A percentile compares a stretch with the other conserved stretches of the same genome.
These are phyloP conservation scores for Penicillium pancosmium DNA, from an alignment of 495 filamentous ascomycete genomes.

Conservation along the genomic window DNA sequence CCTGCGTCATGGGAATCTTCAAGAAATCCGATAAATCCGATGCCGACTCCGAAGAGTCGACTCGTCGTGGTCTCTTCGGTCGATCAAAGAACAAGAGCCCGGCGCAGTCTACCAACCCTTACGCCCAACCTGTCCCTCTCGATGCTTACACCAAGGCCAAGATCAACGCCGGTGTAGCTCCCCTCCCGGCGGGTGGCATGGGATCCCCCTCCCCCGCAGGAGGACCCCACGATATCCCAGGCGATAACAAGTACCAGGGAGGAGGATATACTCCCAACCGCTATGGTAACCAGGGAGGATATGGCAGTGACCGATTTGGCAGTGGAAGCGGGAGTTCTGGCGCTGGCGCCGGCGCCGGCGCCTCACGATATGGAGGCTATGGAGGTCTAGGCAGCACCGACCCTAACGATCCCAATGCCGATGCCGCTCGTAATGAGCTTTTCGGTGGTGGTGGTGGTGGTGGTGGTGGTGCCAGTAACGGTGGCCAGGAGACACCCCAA, in stretches of 20 bases:
- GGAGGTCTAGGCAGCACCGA: conserved; percentile 64
- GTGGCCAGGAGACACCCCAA: conserved; percentile 46
- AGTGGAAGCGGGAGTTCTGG: conserved; percentile 24
- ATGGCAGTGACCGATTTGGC: conserved; percentile 66
- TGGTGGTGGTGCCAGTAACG: conserved; percentile 52
- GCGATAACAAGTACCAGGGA: conserved; percentile 51
- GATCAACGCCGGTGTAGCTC: conserved; percentile 46
- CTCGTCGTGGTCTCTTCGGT: conserved; percentile 62
- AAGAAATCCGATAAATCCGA: conserved; percentile 72
- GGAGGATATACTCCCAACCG: conserved; percentile 60
- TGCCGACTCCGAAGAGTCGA: conserved; percentile 59
- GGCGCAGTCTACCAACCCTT: conserved; percentile 60
- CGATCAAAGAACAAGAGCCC: conserved; percentile 63
- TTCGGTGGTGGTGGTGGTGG: conserved; percentile 54
- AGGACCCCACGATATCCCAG: conserved; percentile 38
- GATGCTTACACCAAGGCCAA: conserved; percentile 69
- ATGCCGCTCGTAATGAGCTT: conserved; percentile 60
- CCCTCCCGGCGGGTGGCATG: conserved; percentile 27
- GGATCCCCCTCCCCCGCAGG: conserved; percentile 28
- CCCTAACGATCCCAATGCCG: conserved; percentile 52
- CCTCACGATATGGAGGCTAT: conserved; percentile 65
- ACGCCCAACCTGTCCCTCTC: conserved; percentile 62
- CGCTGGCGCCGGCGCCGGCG: conserved; percentile 31
- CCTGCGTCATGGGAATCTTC: conserved; percentile 59
- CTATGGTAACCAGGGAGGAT: conserved; percentile 65